Percentiles rank a stretch among this genome's conserved stretches.
Evolutionary conservation across 2,329 filamentous ascomycete genomes (phyloP).

Genomic region (Trichoderma pleuroti): DNA sequence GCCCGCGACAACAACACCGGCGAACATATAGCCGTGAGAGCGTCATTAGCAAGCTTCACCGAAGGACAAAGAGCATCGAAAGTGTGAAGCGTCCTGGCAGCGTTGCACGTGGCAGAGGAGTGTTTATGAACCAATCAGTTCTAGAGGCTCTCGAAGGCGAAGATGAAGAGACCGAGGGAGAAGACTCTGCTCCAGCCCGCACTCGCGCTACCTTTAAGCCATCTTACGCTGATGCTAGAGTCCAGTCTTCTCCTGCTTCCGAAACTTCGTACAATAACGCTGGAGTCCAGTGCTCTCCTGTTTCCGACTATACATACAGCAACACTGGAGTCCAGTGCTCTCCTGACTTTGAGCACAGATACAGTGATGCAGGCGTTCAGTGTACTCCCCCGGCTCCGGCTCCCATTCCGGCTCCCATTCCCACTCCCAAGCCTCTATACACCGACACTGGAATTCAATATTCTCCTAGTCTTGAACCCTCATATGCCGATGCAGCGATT

Average conservation of each 20-base stretch:
- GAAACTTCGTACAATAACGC: background rate
- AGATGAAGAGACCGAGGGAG: slow-evolving; percentile 43
- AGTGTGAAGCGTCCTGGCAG: slow-evolving; percentile 55
- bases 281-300: background rate
- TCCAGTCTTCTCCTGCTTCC: slow-evolving; percentile 68
- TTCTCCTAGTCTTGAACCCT: slow-evolving; percentile 29
- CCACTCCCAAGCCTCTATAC: slow-evolving; percentile 30
- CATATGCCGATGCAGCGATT: background rate
- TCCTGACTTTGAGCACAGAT: background rate
- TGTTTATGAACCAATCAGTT: slow-evolving; percentile 52
- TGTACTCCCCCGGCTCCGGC: background rate
- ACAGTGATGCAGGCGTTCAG: slow-evolving; percentile 1
- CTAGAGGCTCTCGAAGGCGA: slow-evolving; percentile 55
- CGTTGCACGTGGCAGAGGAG: slow-evolving; percentile 47
- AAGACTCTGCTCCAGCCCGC: slow-evolving; percentile 27
- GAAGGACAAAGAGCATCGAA: slow-evolving; percentile 56
- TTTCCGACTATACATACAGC: background rate
- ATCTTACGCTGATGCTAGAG: slow-evolving; percentile 69
- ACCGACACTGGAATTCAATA: slow-evolving; percentile 1
- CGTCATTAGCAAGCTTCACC: slow-evolving; percentile 45
- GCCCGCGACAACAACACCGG: slow-evolving; percentile 43
- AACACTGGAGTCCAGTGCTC: background rate
- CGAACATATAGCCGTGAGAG: slow-evolving; percentile 59
- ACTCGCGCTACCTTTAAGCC: slow-evolving; percentile 34
- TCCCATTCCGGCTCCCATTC: background rate